Conservation (phyloP, 305 asterid species). For the Fraxinus floribunda region DNA sequence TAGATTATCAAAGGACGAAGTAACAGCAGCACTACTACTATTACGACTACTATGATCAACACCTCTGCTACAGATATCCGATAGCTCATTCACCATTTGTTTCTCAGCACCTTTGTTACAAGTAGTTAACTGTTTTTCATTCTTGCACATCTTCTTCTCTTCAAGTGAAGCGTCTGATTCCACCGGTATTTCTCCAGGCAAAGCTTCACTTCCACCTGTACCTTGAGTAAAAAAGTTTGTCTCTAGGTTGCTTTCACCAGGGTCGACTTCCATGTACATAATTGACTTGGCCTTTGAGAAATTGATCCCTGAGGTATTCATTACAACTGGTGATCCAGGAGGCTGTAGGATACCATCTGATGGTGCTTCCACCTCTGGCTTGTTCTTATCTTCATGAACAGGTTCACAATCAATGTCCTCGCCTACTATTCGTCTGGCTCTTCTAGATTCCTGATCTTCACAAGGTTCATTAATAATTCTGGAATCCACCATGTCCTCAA, state of each 20-base stretch:
- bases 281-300: conserved; percentile 26
- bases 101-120: conserved; percentile 24
- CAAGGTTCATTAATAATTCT: conserved; percentile 28
- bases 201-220: conserved; percentile 28
- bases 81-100: conserved; percentile 15
- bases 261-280: conserved; percentile 17
- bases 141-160: conserved; percentile 25
- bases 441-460: conserved; percentile 27
- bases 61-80: conserved; percentile 24
- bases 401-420: conserved; percentile 21
- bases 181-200: conserved; percentile 28
- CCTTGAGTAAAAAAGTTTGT: conserved; percentile 26
- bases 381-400: conserved; percentile 32
- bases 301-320: conserved; percentile 21
- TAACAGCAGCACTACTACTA: conserved; percentile 21
- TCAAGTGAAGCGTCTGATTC: conserved; percentile 25
- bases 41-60: conserved; percentile 13
- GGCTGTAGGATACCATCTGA: conserved; percentile 26
- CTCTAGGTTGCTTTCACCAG: conserved; percentile 22
- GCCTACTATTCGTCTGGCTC: conserved; percentile 28
- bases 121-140: conserved; percentile 25
- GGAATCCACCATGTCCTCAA: conserved; percentile 43
- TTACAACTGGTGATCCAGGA: conserved; percentile 17
- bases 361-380: conserved; percentile 25
- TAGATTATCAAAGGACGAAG: conserved; percentile 21